These are phyloP conservation scores for Castanea crenata DNA, from an alignment of 306 rosid species.

Conservation along the genomic window DNA sequence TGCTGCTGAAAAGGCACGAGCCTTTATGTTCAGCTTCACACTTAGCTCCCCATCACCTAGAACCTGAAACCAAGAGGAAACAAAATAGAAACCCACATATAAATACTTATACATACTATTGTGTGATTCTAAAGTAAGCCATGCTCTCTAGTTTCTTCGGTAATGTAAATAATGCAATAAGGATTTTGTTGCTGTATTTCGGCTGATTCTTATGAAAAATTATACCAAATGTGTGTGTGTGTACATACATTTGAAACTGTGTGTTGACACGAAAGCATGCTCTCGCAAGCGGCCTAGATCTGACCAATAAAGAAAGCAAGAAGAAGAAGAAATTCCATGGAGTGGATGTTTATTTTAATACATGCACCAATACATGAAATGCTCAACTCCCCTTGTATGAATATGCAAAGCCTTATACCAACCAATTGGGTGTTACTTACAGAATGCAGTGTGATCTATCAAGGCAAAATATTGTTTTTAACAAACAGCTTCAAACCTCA, in stretches of 20 bases:
- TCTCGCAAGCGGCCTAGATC: not conserved
- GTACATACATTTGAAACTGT: not conserved
- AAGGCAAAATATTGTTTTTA: not conserved
- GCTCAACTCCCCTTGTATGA: not conserved
- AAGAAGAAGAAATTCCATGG: not conserved
- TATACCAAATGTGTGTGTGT: too few relatives aligned
- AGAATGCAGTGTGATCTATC: not conserved
- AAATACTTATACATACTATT: not conserved
- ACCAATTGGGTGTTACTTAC: not conserved
- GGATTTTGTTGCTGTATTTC: not conserved
- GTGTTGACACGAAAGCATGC: not conserved
- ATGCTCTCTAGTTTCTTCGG: not conserved
- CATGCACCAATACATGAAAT: not conserved
- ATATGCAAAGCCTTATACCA: not conserved
- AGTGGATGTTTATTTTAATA: not conserved
- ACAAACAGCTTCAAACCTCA: not conserved
- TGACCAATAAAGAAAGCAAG: not conserved
- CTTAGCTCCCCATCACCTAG: slow-evolving; percentile 81
- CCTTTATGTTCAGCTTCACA: slow-evolving; percentile 76
- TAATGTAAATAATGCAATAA: not conserved
- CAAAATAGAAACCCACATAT: not conserved
- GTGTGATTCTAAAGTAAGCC: not conserved
- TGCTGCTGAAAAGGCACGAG: slow-evolving; percentile 75
- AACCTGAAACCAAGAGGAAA: slow-evolving; percentile 48
- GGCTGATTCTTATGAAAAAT: not conserved